Evolutionary conservation across 2,329 filamentous ascomycete species (phyloP), one percentile per base, ranked within the genome.

Genomic region (Simplicillium sp.): DNA sequence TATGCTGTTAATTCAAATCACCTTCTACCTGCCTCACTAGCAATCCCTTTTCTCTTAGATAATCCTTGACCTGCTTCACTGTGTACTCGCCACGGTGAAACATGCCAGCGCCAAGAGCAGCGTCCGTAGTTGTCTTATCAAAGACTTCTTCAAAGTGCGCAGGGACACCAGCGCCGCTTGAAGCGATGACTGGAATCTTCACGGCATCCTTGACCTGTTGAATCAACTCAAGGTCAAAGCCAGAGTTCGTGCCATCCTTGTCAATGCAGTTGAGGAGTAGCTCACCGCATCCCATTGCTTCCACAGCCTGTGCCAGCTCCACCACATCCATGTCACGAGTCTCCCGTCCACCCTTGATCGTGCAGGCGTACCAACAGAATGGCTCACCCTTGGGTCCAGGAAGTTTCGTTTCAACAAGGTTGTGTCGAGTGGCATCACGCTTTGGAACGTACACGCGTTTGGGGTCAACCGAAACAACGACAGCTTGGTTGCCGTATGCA

Each of bases 211-310:
- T 98, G 44, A 97, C 90, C 57, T 89, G 84, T 38, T 75, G 67
- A 53, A 98, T 87, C 41, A 98, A 72, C 67, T 97, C 92, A 9
- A 95, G 71, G 61, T 98, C 92, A 58, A 96, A 98, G 1, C 92
- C 92, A 51, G 78, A 84, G 65, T 94, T 96, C 42, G 86, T 92
- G 40, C 92, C 92, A 60, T 98, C 92, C 58, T 84, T 87, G 68
- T 98, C 92, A 54, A 98, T 98, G 68, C 89, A 96, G 66, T 98
- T 98, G 42, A 98, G 77, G 39, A 98, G 68, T 44, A 98, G 85
- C 70, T 98, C 92, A 42, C 92, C 92, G 2, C 85, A 77, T 40
- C 92, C 92, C 87, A 98, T 94, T 42, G 87, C 88, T 66, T 98
- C 88, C 29, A 97, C 90, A 11, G 92, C 92, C 50, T 77, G 80